Percentiles rank a stretch among this genome's conserved stretches.
Conservation (phyloP, 2,329 filamentous ascomycete species). For the Fonsecaea nubica region DNA sequence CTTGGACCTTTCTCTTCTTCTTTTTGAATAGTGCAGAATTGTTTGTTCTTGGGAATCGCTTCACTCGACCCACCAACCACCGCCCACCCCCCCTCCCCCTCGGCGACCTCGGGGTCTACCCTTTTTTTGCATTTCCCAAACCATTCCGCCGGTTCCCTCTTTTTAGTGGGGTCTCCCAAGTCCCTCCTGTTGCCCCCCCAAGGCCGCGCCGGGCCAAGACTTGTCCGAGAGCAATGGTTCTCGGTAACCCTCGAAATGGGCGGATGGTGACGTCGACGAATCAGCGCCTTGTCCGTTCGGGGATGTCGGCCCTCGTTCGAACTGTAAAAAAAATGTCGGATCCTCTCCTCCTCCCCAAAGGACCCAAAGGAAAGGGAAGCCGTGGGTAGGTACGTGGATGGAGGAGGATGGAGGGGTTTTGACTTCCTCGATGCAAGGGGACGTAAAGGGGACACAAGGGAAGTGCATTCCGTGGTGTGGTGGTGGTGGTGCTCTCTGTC, state of each 20-base stretch:
- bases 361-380: too few relatives aligned
- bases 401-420: background rate
- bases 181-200: background rate
- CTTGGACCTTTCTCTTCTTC: background rate
- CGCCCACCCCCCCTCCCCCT: background rate
- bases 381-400: too few relatives aligned
- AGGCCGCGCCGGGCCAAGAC: background rate
- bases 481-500: too few relatives aligned
- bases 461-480: too few relatives aligned
- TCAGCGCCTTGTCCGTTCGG: too few relatives aligned
- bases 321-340: too few relatives aligned
- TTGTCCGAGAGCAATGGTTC: background rate
- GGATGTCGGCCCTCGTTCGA: too few relatives aligned
- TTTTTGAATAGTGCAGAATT: slow-evolving; percentile 1
- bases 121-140: background rate
- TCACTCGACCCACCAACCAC: slow-evolving; percentile 10
- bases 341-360: too few relatives aligned
- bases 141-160: background rate
- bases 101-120: slow-evolving; percentile 31
- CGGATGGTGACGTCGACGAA: too few relatives aligned
- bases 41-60: background rate
- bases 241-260: too few relatives aligned
- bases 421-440: background rate
- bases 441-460: background rate
- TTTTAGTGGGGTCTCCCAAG: background rate